phyloP scores from a whole-genome alignment of 106 monocot species.

The Dioscorea dumetorum region DNA sequence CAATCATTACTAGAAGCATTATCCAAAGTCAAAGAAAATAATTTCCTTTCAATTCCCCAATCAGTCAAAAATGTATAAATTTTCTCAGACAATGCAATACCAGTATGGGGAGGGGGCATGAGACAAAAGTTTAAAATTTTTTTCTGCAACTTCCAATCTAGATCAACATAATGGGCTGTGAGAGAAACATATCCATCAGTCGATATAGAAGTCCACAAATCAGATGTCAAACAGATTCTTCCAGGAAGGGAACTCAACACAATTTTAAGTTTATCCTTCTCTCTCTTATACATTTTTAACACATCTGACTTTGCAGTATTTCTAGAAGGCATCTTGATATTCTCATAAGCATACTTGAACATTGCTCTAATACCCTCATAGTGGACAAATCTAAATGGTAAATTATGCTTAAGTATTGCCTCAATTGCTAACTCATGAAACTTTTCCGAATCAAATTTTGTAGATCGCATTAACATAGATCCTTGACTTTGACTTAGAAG shows the following conservation, averaged over 20 bases:
- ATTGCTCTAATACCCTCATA: neutral
- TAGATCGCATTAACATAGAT: neutral
- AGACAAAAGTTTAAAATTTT: neutral
- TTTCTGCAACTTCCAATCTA: neutral
- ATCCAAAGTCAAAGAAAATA: slow-evolving; percentile 7
- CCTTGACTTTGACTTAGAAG: neutral
- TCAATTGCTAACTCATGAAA: neutral
- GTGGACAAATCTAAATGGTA: neutral
- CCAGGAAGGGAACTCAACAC: neutral
- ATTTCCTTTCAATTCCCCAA: neutral
- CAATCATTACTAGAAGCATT: slow-evolving; percentile 6
- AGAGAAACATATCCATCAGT: slow-evolving; percentile 11
- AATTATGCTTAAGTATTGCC: neutral
- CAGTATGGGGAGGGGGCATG: neutral
- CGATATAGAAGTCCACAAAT: slow-evolving; percentile 2
- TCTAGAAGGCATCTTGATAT: neutral
- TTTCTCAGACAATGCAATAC: neutral
- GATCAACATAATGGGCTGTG: slow-evolving; percentile 3
- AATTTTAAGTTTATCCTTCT: neutral
- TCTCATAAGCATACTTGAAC: neutral
- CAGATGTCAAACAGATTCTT: slow-evolving; percentile 6
- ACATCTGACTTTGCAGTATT: neutral
- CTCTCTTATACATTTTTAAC: neutral
- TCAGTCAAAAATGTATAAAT: neutral
- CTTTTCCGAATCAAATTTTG: neutral